Conservation (phyloP, 2,329 filamentous ascomycete genomes). For the Aspergillus caelatus region DNA sequence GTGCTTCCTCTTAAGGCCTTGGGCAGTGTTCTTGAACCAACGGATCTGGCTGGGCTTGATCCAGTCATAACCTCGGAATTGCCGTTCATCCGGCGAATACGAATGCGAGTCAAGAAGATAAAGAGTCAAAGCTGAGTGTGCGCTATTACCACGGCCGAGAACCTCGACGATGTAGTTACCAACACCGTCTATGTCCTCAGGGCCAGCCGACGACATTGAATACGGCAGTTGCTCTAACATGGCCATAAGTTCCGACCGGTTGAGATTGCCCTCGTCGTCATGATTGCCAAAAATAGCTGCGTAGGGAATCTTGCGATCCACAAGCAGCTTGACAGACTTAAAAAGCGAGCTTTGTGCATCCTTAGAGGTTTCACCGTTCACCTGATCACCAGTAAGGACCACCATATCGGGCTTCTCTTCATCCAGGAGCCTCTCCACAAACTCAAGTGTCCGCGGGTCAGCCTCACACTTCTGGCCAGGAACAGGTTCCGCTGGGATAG, state of each 20-base stretch:
- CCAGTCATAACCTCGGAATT: constrained; percentile 96
- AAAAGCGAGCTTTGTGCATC: constrained; percentile 93
- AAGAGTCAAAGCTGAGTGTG: constrained; percentile 89
- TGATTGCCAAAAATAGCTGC: constrained; percentile 96
- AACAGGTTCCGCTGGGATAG: constrained; percentile 73
- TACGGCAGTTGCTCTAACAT: constrained; percentile 85
- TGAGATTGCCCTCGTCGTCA: constrained; percentile 85
- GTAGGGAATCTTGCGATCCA: constrained; percentile 86
- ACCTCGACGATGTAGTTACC: constrained; percentile 96
- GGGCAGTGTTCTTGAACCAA: constrained; percentile 85
- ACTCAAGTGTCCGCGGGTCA: constrained; percentile 87
- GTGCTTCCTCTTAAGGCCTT: constrained; percentile 74
- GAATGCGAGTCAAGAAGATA: constrained; percentile 93
- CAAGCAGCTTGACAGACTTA: constrained; percentile 84
- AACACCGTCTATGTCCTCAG: constrained; percentile 81
- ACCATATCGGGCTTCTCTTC: constrained; percentile 94
- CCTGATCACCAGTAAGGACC: constrained; percentile 88
- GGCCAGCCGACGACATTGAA: constrained; percentile 82
- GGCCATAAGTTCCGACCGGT: constrained; percentile 77
- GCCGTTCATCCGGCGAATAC: constrained; percentile 85
- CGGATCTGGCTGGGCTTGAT: constrained; percentile 90
- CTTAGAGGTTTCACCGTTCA: constrained; percentile 89
- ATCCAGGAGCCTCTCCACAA: constrained; percentile 79
- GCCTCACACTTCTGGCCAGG: constrained; percentile 79
- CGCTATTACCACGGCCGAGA: constrained; percentile 73